These are phyloP conservation scores for Fraxinus floribunda DNA, from an alignment of 305 asterid species.

Conservation along the genomic window DNA sequence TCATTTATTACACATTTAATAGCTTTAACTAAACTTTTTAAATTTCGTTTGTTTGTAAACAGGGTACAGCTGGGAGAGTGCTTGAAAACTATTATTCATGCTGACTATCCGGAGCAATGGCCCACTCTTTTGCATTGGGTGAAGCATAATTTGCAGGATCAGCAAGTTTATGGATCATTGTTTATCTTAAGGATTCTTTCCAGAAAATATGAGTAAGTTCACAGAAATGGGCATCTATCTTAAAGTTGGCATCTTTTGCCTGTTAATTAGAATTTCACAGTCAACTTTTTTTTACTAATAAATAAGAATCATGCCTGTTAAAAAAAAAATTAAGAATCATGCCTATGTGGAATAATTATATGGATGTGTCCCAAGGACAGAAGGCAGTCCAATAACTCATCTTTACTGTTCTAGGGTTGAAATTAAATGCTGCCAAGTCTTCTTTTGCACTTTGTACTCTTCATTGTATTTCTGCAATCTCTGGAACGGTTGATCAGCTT, in stretches of 20 bases:
- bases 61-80: constrained; percentile 97
- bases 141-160: constrained; percentile 81
- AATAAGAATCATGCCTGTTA: not conserved
- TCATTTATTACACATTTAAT: constrained; percentile 12
- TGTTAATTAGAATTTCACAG: not conserved
- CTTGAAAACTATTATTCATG: constrained; percentile 81
- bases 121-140: constrained; percentile 90
- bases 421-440: constrained; percentile 13
- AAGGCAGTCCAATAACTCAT: constrained; percentile 7
- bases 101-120: constrained; percentile 99
- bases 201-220: constrained; percentile 96
- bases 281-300: not conserved
- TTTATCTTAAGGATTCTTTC: constrained; percentile 89
- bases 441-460: not conserved
- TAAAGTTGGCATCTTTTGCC: not conserved
- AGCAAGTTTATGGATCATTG: constrained; percentile 93
- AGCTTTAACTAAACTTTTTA: constrained; percentile 20
- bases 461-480: not conserved
- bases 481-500: not conserved
- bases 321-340: not conserved
- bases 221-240: constrained; percentile 7
- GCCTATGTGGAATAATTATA: not conserved
- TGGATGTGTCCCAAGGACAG: not conserved
- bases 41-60: constrained; percentile 30
- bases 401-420: constrained; percentile 11